phyloP scores from a whole-genome alignment of 805 yeast species.

The Ogataea angusta region DNA sequence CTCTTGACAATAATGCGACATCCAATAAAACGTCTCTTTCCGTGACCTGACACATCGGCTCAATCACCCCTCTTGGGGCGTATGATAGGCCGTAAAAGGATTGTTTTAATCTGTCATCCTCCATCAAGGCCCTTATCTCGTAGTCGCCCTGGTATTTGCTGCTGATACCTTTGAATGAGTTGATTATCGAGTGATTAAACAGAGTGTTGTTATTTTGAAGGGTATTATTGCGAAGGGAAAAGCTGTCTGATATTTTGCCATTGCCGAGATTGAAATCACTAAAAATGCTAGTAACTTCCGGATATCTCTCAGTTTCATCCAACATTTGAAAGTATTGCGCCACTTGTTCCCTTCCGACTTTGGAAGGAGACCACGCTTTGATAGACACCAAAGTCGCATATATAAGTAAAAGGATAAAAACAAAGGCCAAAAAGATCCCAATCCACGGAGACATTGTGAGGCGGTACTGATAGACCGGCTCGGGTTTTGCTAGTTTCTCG shows the following conservation, averaged over 20 bases:
- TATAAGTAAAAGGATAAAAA: slow-evolving; percentile 10
- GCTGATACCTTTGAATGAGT: slow-evolving; percentile 33
- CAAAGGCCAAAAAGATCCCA: slow-evolving; percentile 1
- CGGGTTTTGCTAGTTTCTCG: neutral
- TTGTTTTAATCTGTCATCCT: slow-evolving; percentile 29
- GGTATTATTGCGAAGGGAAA: neutral
- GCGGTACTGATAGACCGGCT: neutral
- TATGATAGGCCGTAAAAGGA: slow-evolving; percentile 59
- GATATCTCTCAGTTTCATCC: slow-evolving; percentile 7
- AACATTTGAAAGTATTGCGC: slow-evolving; percentile 10
- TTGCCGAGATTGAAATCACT: slow-evolving; percentile 1
- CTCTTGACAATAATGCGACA: slow-evolving; percentile 51
- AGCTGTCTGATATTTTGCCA: neutral
- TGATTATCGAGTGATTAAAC: slow-evolving; percentile 7
- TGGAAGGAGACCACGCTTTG: slow-evolving; percentile 12
- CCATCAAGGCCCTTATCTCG: slow-evolving; percentile 39
- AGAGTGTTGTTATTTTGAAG: neutral
- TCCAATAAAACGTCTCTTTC: slow-evolving; percentile 52
- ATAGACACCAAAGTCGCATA: slow-evolving; percentile 16
- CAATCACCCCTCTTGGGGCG: slow-evolving; percentile 49
- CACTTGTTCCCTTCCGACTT: slow-evolving; percentile 11
- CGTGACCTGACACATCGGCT: slow-evolving; percentile 51
- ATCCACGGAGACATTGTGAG: slow-evolving; percentile 14
- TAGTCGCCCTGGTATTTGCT: slow-evolving; percentile 32
- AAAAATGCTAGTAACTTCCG: slow-evolving; percentile 12